phyloP scores from a whole-genome alignment of 1,284 basidiomycete genomes.

The Phylloboletellus chloephorus region DNA sequence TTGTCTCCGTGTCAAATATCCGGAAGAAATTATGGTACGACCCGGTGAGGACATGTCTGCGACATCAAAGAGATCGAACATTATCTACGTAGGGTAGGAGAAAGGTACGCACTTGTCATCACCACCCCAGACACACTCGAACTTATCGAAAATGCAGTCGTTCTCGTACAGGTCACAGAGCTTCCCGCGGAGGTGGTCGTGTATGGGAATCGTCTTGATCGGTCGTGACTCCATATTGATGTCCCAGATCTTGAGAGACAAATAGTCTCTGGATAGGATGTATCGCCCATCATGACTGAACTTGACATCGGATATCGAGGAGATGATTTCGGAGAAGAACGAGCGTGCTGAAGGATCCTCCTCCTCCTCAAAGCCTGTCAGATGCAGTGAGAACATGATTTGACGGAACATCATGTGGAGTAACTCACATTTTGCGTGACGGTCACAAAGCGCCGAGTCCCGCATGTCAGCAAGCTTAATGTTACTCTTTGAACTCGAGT shows the following conservation, averaged over 20 bases:
- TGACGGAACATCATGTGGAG: constrained; percentile 4
- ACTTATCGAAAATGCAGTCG: constrained; percentile 99
- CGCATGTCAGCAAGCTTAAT: constrained; percentile 99
- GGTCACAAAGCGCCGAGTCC: constrained; percentile 94
- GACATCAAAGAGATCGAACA: constrained; percentile 8
- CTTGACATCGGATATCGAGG: constrained; percentile 99
- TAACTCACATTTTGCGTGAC: constrained; percentile 88
- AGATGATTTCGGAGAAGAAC: constrained; percentile 99
- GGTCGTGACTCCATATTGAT: constrained; percentile 98
- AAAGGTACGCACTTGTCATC: constrained; percentile 78
- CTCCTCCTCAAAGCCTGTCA: constrained; percentile 91
- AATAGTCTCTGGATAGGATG: constrained; percentile 94
- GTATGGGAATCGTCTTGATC: constrained; percentile 96
- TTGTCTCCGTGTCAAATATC: constrained; percentile 92
- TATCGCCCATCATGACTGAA: constrained; percentile 97
- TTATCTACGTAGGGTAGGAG: constrained; percentile 4
- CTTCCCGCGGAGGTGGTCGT: constrained; percentile 96
- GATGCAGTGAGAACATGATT: constrained; percentile 13
- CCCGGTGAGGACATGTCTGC: constrained; percentile 89
- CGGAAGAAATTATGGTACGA: constrained; percentile 99
- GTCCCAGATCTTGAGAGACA: constrained; percentile 99
- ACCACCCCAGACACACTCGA: constrained; percentile 95
- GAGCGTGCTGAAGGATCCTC: constrained; percentile 97
- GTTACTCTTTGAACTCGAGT: constrained; percentile 98
- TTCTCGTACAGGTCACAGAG: constrained; percentile 99